Base-by-base conservation (phyloP, 495 filamentous ascomycete species). In the Penicillium psychrofluorescens region DNA sequence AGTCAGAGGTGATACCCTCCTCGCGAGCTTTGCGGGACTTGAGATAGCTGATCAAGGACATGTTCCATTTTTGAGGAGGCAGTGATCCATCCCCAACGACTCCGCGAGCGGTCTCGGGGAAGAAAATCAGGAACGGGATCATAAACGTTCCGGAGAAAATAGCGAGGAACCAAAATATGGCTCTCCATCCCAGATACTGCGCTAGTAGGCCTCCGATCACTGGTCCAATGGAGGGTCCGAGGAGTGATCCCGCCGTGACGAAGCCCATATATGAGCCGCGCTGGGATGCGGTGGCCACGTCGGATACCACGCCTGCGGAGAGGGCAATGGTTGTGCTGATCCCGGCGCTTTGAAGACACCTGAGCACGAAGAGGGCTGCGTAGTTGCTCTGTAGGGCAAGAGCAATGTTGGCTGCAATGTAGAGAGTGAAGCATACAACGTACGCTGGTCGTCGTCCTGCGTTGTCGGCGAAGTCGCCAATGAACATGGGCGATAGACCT, bases 151-250 rank as follows among this genome's bases (percentile, higher is more conserved):
- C 75, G 10, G 72, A 62, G 32, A 81, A 64, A 38, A 86, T 86
- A 35, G 73, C 66, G n/a, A 86, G 68, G 52, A 88, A 86, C 83
- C 83, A 88, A 58, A 90, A 90, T 35, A 85, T 83, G 15, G 77
- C 70, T 28, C 77, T 58, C 84, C 84, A 88, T 0, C 80, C 83
- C 4, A 88, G 69, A 44, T 76, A 83, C 43, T 85, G 70, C 7
- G 75, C 62, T 0, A 88, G 62, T 2, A 86, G 42, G 1, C 84
- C 84, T 8, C 84, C 85, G 31, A 88, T 70, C 0, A 84, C 72
- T 0, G 82, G 82, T 6, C 77, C 78, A 1, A 84, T 44, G 1
- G 76, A 68, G 1, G 78, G 77, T 0, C 77, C 80, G 27, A 62
- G 27, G 2, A 59, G 47, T 22, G 49, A 58, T 0, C 64, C 63